Evolutionary conservation across 2,329 filamentous ascomycete genomes (phyloP).

Genomic region (Sporothrix globosa): DNA sequence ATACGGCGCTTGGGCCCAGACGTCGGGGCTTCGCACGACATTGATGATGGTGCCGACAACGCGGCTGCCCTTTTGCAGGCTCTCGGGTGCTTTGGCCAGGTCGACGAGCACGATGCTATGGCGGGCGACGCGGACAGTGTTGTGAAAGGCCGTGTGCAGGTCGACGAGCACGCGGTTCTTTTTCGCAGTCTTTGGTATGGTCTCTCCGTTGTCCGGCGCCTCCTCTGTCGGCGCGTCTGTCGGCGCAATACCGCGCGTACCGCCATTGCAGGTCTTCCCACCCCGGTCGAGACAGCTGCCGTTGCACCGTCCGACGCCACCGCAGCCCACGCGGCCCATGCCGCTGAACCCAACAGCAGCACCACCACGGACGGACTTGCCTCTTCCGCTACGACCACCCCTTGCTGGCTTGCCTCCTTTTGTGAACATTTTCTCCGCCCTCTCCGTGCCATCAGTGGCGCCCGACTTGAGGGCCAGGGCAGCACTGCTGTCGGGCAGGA

Average conservation of each 20-base stretch:
- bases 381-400: not conserved
- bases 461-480: slow-evolving; percentile 8
- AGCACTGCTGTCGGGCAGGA: slow-evolving; percentile 58
- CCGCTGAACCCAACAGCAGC: not conserved
- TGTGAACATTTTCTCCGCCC: not conserved
- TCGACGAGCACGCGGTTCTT: slow-evolving; percentile 65
- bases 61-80: slow-evolving; percentile 72
- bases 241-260: not conserved
- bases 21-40: slow-evolving; percentile 86
- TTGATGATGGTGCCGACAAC: slow-evolving; percentile 89
- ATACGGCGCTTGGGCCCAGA: slow-evolving; percentile 85
- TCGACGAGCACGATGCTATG: slow-evolving; percentile 87
- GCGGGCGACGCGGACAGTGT: slow-evolving; percentile 90
- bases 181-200: not conserved
- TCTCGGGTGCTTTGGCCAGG: slow-evolving; percentile 53
- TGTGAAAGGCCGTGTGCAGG: slow-evolving; percentile 79
- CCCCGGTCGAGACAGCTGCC: slow-evolving; percentile 24
- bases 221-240: not conserved
- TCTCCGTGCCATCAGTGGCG: slow-evolving; percentile 1
- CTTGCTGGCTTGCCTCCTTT: not conserved
- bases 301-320: slow-evolving; percentile 21
- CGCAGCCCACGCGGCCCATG: slow-evolving; percentile 9
- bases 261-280: slow-evolving; percentile 19
- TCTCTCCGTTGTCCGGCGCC: slow-evolving; percentile 46
- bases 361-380: not conserved